Conservation (phyloP, 1,139 yeast species). For the Debaryomycetaceae sp. region DNA sequence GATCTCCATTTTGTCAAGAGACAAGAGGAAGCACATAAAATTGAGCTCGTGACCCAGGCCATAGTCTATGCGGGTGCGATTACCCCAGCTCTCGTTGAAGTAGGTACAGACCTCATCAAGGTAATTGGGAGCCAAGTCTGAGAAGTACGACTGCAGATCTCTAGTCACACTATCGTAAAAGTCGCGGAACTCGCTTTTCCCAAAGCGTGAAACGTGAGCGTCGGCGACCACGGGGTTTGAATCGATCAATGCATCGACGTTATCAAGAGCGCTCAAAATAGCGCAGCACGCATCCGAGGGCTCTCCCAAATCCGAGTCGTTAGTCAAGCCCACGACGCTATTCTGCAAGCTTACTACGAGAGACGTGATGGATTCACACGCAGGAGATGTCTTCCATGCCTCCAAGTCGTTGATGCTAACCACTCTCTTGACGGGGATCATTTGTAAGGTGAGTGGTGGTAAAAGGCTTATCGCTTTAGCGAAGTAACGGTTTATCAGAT, state of each 20-base stretch:
- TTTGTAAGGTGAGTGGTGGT: no score
- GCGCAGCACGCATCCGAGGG: slow-evolving; percentile 12
- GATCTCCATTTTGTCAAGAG: slow-evolving; percentile 34
- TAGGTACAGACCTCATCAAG: slow-evolving; percentile 39
- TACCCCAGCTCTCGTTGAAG: slow-evolving; percentile 71
- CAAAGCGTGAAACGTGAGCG: slow-evolving; percentile 69
- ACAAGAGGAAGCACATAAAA: slow-evolving; percentile 59
- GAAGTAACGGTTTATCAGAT: no score
- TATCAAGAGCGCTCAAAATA: slow-evolving; percentile 31
- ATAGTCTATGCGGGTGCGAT: slow-evolving; percentile 77
- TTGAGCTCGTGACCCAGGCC: slow-evolving; percentile 97
- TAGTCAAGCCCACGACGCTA: slow-evolving; percentile 58
- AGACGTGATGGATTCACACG: slow-evolving; percentile 38
- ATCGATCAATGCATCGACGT: slow-evolving; percentile 34
- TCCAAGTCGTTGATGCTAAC: slow-evolving; percentile 51
- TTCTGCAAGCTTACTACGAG: slow-evolving; percentile 53
- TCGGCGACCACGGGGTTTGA: slow-evolving; percentile 60
- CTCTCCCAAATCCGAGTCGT: slow-evolving; percentile 26
- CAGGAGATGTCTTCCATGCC: slow-evolving; percentile 45
- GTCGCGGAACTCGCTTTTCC: slow-evolving; percentile 79
- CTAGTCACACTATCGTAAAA: slow-evolving; percentile 60
- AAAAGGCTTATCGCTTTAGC: no score
- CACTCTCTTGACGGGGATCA: slow-evolving; percentile 42
- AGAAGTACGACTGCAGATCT: slow-evolving; percentile 16
- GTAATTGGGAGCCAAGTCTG: slow-evolving; percentile 8